These are phyloP conservation scores for Tilletia caries DNA, from an alignment of 1,284 basidiomycete species.

Conservation along the genomic window DNA sequence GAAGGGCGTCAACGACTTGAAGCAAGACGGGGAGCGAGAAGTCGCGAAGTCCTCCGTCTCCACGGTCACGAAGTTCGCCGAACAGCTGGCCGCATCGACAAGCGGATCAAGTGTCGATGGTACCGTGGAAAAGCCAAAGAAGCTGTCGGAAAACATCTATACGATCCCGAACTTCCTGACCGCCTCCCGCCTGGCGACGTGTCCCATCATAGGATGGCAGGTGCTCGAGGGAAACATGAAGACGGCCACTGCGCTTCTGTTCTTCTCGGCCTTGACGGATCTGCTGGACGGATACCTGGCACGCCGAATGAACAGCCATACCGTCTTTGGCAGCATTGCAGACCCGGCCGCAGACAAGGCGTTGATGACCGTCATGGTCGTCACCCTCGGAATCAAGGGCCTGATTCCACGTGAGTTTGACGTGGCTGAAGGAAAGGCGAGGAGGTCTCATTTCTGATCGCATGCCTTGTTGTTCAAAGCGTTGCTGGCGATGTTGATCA, in stretches of 20 bases:
- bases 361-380: constrained; percentile 88
- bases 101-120: neutral
- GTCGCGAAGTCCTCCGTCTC: too few relatives aligned
- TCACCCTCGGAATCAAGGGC: constrained; percentile 77
- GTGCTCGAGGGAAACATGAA: constrained; percentile 79
- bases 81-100: neutral
- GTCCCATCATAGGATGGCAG: constrained; percentile 86
- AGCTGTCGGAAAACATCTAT: constrained; percentile 77
- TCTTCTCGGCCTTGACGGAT: constrained; percentile 85
- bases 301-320: constrained; percentile 66
- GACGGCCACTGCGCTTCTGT: constrained; percentile 74
- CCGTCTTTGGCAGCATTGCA: constrained; percentile 87
- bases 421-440: too few relatives aligned
- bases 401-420: constrained; percentile 70
- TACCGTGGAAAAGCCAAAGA: neutral
- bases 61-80: too few relatives aligned
- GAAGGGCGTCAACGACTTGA: too few relatives aligned
- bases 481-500: constrained; percentile 76
- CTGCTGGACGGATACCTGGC: constrained; percentile 88
- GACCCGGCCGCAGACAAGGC: constrained; percentile 97
- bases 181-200: constrained; percentile 75
- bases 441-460: neutral
- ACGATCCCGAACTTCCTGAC: constrained; percentile 91
- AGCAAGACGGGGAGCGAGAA: too few relatives aligned
- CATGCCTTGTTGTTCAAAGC: constrained; percentile 58